These are phyloP conservation scores for Candida labiduridarum DNA, from an alignment of 1,139 yeast genomes.

Conservation along the genomic window DNA sequence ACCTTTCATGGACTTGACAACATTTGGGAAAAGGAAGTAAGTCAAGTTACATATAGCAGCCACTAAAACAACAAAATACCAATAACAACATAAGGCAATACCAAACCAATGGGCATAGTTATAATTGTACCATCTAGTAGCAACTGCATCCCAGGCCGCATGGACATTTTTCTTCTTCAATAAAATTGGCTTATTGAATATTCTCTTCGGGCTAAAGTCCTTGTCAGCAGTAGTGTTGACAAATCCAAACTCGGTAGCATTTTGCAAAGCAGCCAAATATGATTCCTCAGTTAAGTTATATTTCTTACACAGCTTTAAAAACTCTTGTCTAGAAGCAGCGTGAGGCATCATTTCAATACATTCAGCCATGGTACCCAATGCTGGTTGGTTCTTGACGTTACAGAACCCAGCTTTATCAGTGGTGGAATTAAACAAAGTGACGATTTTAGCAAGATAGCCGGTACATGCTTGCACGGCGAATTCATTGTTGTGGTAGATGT, in stretches of 20 bases:
- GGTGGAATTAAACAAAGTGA: slow-evolving; percentile 21
- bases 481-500: slow-evolving; percentile 19
- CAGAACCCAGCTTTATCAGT: slow-evolving; percentile 34
- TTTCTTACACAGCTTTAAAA: slow-evolving; percentile 27
- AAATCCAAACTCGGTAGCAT: slow-evolving; percentile 37
- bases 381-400: slow-evolving; percentile 36
- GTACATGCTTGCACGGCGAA: slow-evolving; percentile 32
- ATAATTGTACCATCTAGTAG: slow-evolving; percentile 42
- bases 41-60: slow-evolving; percentile 45
- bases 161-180: slow-evolving; percentile 23
- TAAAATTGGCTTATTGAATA: slow-evolving; percentile 34
- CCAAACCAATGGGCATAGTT: slow-evolving; percentile 52
- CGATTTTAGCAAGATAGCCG: slow-evolving; percentile 25
- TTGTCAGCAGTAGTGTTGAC: slow-evolving; percentile 28
- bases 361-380: slow-evolving; percentile 41
- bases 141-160: slow-evolving; percentile 40
- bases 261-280: slow-evolving; percentile 34
- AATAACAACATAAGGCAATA: slow-evolving; percentile 50
- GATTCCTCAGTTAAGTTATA: slow-evolving; percentile 30
- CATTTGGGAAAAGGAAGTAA: slow-evolving; percentile 37
- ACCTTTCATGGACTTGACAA: slow-evolving; percentile 35
- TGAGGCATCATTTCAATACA: slow-evolving; percentile 32
- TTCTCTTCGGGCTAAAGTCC: slow-evolving; percentile 26
- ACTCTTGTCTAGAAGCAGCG: slow-evolving; percentile 26
- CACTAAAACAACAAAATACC: slow-evolving; percentile 43